phyloP scores from a whole-genome alignment of 108 stramenopile species.

The Asterionellopsis glacialis region DNA sequence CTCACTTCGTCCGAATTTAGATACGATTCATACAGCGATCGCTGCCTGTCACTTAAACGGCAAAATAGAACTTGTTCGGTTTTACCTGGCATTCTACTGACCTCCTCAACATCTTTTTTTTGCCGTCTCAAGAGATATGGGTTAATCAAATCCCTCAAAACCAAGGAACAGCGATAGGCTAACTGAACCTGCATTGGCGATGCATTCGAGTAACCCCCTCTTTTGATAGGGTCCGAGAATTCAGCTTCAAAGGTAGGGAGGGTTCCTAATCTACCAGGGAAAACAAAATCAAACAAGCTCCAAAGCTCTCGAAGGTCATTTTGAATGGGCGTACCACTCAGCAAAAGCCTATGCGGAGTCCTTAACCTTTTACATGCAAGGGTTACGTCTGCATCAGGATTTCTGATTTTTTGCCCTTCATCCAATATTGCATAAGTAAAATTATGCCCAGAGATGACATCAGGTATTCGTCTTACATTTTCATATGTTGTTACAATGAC shows the following conservation, averaged over 20 bases:
- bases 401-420: constrained; percentile 98
- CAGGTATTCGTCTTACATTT: constrained; percentile 61
- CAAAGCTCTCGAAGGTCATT: constrained; percentile 96
- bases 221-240: constrained; percentile 90
- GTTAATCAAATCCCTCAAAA: constrained; percentile 86
- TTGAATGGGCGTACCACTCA: constrained; percentile 92
- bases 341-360: constrained; percentile 77
- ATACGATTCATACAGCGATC: constrained; percentile 61
- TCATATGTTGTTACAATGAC: constrained; percentile 92
- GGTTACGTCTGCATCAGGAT: constrained; percentile 95
- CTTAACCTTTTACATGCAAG: constrained; percentile 91
- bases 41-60: constrained; percentile 75
- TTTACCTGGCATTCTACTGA: constrained; percentile 85
- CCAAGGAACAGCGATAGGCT: constrained; percentile 89
- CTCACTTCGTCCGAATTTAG: constrained; percentile 62
- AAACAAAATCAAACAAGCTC: constrained; percentile 94
- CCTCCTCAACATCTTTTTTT: constrained; percentile 77
- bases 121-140: constrained; percentile 91
- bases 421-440: constrained; percentile 95
- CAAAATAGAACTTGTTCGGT: constrained; percentile 96
- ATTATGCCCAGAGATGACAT: constrained; percentile 63
- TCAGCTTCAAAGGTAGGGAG: constrained; percentile 93
- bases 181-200: constrained; percentile 80
- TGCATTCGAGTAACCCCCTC: constrained; percentile 92
- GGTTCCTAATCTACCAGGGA: constrained; percentile 95